Conservation (phyloP, 805 yeast genomes). For the Wickerhamomyces sydowiorum region DNA sequence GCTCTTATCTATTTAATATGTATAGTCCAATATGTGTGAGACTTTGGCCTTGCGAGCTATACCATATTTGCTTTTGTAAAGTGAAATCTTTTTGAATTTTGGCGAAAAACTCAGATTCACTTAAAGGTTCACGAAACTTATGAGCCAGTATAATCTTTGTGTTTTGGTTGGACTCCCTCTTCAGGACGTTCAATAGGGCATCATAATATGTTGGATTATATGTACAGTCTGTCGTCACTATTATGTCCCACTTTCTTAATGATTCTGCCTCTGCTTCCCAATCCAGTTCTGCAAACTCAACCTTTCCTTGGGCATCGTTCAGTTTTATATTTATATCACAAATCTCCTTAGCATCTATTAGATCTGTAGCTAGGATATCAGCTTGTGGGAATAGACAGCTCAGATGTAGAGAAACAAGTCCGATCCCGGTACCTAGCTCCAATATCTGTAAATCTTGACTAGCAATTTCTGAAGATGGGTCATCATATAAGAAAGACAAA, state of each 20-base stretch:
- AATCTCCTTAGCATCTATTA: conserved; percentile 31
- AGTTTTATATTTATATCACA: conserved; percentile 26
- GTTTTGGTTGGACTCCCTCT: conserved; percentile 7
- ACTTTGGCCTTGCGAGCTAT: conserved; percentile 7
- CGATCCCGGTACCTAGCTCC: conserved; percentile 40
- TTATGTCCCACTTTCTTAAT: conserved; percentile 28
- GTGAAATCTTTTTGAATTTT: conserved; percentile 7
- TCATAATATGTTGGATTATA: conserved; percentile 36
- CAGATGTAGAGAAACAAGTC: conserved; percentile 30
- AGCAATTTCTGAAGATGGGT: neutral
- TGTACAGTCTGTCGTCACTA: conserved; percentile 36
- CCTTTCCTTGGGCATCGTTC: conserved; percentile 10
- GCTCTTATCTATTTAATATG: neutral
- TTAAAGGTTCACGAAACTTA: conserved; percentile 22
- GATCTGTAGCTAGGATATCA: conserved; percentile 28
- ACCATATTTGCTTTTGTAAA: conserved; percentile 15
- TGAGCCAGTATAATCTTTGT: conserved; percentile 17
- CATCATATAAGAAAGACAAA: conserved; percentile 4
- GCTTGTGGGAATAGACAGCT: conserved; percentile 15
- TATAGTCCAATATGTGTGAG: conserved; percentile 20
- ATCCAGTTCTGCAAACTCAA: conserved; percentile 27
- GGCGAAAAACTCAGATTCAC: conserved; percentile 19
- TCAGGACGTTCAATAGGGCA: conserved; percentile 25
- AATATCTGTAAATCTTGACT: conserved; percentile 16
- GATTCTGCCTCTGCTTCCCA: conserved; percentile 26